Evolutionary conservation across 2,329 filamentous ascomycete species (phyloP), one percentile per base, ranked within the genome.

Genomic region (Macrophomina pseudophaseolina): DNA sequence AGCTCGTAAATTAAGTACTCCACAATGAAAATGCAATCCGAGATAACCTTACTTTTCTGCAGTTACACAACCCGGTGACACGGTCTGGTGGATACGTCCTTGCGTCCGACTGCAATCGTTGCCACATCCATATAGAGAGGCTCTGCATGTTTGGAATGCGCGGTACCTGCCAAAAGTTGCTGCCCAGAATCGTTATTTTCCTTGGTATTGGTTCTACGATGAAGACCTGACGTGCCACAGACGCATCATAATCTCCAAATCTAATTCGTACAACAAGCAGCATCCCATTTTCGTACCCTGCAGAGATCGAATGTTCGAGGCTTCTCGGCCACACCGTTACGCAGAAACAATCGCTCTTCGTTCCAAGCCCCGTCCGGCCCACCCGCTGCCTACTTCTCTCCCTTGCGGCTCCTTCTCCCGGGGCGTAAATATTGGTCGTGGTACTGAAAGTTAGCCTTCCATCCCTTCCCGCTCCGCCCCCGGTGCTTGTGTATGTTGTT

Each of bases 31-130:
- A 33, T 12, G 23, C 42, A n/a, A 33, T 52, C 12, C 2, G 28
- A 33, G 28, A 59, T 59, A 46, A 59, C 40, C 40, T 59, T 46
- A 46, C 28, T 46, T 46, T 46, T 58, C 53, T 59, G 56, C 40
- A 30, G 56, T 46, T 12, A 33, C 56, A 46, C 56, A 5, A 28
- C 54, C 18, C 38, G 54, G 18, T 42, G n/a, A 42, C 54, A 58
- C 38, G 54, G 30, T 30, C 54, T n/a, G 16, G 18, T 33, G 38
- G 28, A 46, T 33, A 8, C 7, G 18, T n/a, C 58, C 58, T 62
- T 49, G 44, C 44, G 23, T 62, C 42, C 12, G 32, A 38, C 23
- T 14, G 32, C 49, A 16, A 30, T 16, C 5, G 11, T 14, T 16
- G 16, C n/a, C 3, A 11, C 11, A 23, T 23, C 33, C 14, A 33